Conservation (phyloP, 2,329 filamentous ascomycete genomes). For the Neobulgaria alba region DNA sequence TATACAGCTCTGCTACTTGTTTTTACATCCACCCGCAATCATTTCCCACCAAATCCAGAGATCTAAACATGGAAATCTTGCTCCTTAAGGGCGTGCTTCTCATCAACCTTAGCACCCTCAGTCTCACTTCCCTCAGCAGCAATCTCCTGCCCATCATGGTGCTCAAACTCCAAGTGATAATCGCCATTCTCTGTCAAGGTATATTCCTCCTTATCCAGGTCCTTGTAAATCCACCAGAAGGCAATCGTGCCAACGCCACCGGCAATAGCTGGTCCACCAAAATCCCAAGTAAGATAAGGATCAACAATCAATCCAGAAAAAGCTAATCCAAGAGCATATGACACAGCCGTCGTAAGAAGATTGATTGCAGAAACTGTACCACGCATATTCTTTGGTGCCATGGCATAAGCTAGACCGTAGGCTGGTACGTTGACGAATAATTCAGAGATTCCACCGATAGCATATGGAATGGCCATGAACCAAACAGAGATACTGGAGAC, state of each 20-base stretch:
- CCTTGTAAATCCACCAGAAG: constrained; percentile 40
- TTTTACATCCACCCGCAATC: no score
- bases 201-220: constrained; percentile 40
- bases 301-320: constrained; percentile 39
- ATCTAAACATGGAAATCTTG: no score
- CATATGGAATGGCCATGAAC: constrained; percentile 47
- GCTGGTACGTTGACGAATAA: constrained; percentile 45
- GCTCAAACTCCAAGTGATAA: no score
- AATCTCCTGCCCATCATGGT: no score
- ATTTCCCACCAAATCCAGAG: no score
- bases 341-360: constrained; percentile 38
- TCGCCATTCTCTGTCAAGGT: constrained; percentile 30
- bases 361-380: constrained; percentile 42
- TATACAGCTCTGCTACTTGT: no score
- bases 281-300: constrained; percentile 42
- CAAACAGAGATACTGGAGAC: constrained; percentile 28
- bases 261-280: constrained; percentile 39
- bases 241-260: constrained; percentile 36
- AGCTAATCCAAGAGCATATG: constrained; percentile 38
- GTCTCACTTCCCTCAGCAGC: no score
- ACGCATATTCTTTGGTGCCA: constrained; percentile 43
- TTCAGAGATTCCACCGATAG: constrained; percentile 41
- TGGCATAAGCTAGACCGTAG: constrained; percentile 44
- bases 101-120: no score
- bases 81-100: no score